Conservation (phyloP, 768 basidiomycete species). For the Galerina marginata region DNA sequence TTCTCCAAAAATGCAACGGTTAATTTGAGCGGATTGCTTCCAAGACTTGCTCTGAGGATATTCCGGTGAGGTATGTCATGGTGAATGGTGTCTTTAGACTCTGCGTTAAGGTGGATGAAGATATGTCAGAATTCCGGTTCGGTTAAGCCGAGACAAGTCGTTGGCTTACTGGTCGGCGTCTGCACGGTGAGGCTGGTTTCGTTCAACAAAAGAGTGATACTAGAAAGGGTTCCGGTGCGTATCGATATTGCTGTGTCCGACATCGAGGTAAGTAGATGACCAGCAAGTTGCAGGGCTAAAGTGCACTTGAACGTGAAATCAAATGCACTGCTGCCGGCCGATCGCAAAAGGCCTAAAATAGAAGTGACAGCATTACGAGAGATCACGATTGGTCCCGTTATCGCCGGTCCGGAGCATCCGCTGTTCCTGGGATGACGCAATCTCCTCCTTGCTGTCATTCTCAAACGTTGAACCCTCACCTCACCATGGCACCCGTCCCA, state of each 20-base stretch:
- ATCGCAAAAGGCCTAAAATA: too few relatives aligned
- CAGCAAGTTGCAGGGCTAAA: not conserved
- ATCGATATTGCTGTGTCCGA: slow-evolving; percentile 16
- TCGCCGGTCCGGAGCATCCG: too few relatives aligned
- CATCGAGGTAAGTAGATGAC: not conserved
- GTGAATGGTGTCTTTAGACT: slow-evolving; percentile 21
- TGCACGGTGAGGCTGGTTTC: slow-evolving; percentile 17
- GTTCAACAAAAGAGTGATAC: slow-evolving; percentile 16
- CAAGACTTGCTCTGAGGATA: slow-evolving; percentile 58
- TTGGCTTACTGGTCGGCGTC: slow-evolving; percentile 18
- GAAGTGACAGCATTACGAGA: too few relatives aligned
- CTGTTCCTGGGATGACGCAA: too few relatives aligned
- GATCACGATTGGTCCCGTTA: too few relatives aligned
- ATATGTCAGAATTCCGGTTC: not conserved
- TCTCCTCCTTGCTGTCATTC: not conserved
- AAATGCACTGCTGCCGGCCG: too few relatives aligned
- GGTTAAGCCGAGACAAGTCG: not conserved
- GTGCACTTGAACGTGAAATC: too few relatives aligned
- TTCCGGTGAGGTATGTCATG: slow-evolving; percentile 48
- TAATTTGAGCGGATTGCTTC: slow-evolving; percentile 37
- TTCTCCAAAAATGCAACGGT: slow-evolving; percentile 58
- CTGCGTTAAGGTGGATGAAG: not conserved
- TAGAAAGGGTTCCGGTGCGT: slow-evolving; percentile 5
- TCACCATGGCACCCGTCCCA: not conserved
- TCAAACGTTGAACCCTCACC: not conserved